Conservation (phyloP, 2,329 filamentous ascomycete species). For the Neofusicoccum umdonicola region DNA sequence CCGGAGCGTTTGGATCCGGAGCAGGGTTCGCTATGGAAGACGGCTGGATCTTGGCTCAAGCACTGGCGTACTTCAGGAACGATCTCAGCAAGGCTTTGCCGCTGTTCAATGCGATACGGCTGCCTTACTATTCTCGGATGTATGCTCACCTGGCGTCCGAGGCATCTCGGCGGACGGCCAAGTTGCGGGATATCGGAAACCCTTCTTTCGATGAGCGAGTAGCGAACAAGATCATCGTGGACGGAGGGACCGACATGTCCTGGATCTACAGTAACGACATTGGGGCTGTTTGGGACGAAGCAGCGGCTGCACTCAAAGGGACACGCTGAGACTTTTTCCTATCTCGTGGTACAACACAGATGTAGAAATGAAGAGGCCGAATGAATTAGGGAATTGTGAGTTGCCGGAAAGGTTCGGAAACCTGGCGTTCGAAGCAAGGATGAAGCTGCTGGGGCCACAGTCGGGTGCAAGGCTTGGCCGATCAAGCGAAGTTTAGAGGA, state of each 20-base stretch:
- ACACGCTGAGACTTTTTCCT: not conserved
- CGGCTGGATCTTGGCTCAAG: conserved; percentile 44
- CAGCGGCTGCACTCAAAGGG: not conserved
- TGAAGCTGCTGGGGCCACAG: no score
- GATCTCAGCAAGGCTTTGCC: conserved; percentile 29
- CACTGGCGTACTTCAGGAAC: conserved; percentile 24
- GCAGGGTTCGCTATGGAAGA: conserved; percentile 49
- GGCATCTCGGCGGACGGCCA: conserved; percentile 17
- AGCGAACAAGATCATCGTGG: conserved; percentile 30
- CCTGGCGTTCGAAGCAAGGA: no score
- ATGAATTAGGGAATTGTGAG: not conserved
- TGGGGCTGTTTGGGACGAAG: conserved; percentile 33
- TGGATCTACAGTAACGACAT: conserved; percentile 48
- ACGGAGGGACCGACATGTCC: conserved; percentile 34
- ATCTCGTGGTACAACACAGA: no score
- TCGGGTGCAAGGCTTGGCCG: no score
- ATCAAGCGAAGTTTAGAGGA: no score
- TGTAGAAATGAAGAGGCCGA: no score
- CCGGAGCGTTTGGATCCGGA: conserved; percentile 47
- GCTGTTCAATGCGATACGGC: conserved; percentile 40
- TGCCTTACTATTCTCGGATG: conserved; percentile 44
- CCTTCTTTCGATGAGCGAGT: conserved; percentile 28
- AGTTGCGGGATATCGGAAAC: conserved; percentile 20
- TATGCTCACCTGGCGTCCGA: conserved; percentile 31
- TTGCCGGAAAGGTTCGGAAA: not conserved